phyloP scores from a whole-genome alignment of 139 green algal genomes.

The Micractinium sp. region DNA sequence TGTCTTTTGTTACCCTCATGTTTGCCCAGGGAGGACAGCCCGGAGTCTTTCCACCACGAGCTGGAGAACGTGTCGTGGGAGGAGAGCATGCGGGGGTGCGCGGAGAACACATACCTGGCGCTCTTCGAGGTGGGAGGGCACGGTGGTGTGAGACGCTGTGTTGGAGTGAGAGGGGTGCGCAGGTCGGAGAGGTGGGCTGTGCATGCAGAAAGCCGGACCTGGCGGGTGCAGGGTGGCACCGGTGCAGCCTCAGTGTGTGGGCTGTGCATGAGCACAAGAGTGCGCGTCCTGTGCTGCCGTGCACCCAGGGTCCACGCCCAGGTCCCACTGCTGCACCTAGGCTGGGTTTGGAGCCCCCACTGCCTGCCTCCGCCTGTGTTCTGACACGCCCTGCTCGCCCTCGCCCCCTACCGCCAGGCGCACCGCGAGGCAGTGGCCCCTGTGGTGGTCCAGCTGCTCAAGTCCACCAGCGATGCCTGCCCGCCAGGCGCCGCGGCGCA shows the following conservation, averaged over 20 bases:
- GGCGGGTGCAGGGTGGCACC: too few relatives aligned
- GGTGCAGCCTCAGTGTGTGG: too few relatives aligned
- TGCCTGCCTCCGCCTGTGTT: background rate
- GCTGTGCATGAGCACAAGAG: background rate
- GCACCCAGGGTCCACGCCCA: too few relatives aligned
- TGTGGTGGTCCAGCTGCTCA: constrained; percentile 60
- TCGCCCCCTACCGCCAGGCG: constrained; percentile 34
- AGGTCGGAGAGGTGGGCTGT: too few relatives aligned
- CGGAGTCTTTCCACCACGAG: constrained; percentile 81
- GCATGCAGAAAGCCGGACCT: too few relatives aligned
- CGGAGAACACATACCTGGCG: constrained; percentile 69
- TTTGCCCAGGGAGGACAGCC: constrained; percentile 29
- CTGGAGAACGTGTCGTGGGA: constrained; percentile 59
- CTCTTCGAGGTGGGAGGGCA: constrained; percentile 61
- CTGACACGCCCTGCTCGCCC: too few relatives aligned
- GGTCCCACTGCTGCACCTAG: background rate
- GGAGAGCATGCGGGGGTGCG: constrained; percentile 73
- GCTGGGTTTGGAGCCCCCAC: too few relatives aligned
- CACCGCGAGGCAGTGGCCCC: constrained; percentile 67
- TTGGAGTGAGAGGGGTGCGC: too few relatives aligned
- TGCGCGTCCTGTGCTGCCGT: background rate
- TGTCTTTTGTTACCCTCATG: background rate
- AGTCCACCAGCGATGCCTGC: constrained; percentile 35
- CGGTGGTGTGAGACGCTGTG: background rate
- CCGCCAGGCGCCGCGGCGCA: constrained; percentile 40